Percentiles rank a stretch among this genome's conserved stretches.
Conservation (phyloP, 2,329 filamentous ascomycete species). For the Colletotrichum sansevieriae region DNA sequence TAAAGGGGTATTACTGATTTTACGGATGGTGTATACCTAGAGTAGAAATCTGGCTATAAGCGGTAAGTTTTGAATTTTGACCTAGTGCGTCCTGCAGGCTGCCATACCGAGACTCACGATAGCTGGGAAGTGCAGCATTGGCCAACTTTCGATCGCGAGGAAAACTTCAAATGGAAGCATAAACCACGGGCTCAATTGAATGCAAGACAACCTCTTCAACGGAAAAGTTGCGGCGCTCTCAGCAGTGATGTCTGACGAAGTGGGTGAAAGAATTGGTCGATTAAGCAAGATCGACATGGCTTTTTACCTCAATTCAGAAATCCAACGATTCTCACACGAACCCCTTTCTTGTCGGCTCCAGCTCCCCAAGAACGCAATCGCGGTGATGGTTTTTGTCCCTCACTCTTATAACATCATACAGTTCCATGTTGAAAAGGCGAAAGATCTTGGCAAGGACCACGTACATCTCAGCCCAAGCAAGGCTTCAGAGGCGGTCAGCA, state of each 20-base stretch:
- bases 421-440: constrained; percentile 41
- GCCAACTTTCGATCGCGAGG: constrained; percentile 1
- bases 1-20: no score
- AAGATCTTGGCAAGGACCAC: constrained; percentile 27
- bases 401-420: constrained; percentile 42
- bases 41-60: no score
- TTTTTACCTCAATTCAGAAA: not conserved
- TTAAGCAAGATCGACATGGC: not conserved
- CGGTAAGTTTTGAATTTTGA: no score
- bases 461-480: constrained; percentile 15
- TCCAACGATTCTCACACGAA: not conserved
- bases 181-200: not conserved
- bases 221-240: no score
- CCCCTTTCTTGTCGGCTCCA: constrained; percentile 23
- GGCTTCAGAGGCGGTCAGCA: not conserved
- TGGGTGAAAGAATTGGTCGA: no score
- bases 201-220: no score
- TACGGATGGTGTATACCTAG: no score
- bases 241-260: no score
- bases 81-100: no score
- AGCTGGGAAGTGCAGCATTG: not conserved
- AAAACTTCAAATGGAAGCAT: constrained; percentile 10
- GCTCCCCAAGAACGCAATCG: constrained; percentile 22
- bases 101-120: constrained; percentile 1
- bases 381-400: constrained; percentile 30